These are phyloP conservation scores for Macadamia integrifolia DNA, from an alignment of 164 flowering plant genomes.

Conservation along the genomic window DNA sequence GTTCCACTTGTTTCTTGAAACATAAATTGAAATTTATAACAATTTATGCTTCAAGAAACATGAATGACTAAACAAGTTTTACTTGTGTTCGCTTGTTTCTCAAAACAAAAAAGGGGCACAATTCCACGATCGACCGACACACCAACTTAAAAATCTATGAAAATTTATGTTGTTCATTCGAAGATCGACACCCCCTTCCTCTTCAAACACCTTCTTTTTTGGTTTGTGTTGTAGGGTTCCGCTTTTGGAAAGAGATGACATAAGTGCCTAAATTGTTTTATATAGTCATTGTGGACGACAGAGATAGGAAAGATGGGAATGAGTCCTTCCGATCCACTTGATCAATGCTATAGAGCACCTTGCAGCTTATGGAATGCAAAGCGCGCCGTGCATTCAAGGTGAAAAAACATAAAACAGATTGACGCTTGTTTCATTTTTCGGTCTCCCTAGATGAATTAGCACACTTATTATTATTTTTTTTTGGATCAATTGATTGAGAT, in stretches of 20 bases:
- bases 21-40: too few species aligned
- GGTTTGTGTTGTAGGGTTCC: neutral
- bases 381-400: constrained; percentile 97
- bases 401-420: neutral
- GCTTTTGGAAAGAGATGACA: constrained; percentile 33
- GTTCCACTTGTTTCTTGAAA: too few species aligned
- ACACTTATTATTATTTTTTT: neutral
- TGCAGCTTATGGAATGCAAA: constrained; percentile 98
- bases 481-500: neutral
- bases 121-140: too few species aligned
- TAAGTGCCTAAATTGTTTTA: constrained; percentile 60
- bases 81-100: too few species aligned
- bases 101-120: too few species aligned
- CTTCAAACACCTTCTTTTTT: neutral
- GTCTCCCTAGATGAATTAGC: neutral
- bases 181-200: too few species aligned
- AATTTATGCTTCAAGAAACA: too few species aligned
- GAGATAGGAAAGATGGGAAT: constrained; percentile 28
- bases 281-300: constrained; percentile 59
- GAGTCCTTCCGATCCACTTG: constrained; percentile 73
- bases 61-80: too few species aligned
- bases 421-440: neutral
- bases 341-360: constrained; percentile 79
- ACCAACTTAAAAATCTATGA: too few species aligned
- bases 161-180: too few species aligned